A percentile compares a stretch with the other conserved stretches of the same genome.
phyloP scores from a whole-genome alignment of 1,284 basidiomycete genomes.

The Sporisorium iseilematis-ciliati region DNA sequence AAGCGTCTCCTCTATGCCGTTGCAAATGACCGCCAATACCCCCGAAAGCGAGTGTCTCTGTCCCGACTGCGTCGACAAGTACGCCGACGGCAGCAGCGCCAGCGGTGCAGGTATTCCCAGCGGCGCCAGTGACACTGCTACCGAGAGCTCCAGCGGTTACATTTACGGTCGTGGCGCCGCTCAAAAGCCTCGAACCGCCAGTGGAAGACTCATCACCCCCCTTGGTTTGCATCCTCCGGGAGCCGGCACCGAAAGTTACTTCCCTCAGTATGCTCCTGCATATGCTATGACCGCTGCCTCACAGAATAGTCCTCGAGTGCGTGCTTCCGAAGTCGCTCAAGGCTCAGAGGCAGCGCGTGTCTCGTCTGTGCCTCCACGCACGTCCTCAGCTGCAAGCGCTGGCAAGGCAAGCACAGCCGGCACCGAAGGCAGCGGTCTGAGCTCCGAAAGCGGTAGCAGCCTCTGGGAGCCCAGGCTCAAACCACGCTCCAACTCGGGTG shows the following conservation, averaged over 20 bases:
- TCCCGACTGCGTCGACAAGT: constrained; percentile 60
- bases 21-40: constrained; percentile 28
- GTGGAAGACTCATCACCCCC: constrained; percentile 61
- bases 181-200: constrained; percentile 56
- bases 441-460: constrained; percentile 45
- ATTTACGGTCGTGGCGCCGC: constrained; percentile 32
- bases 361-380: constrained; percentile 21
- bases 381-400: constrained; percentile 48
- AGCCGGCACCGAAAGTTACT: constrained; percentile 49
- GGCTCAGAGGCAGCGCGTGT: constrained; percentile 2
- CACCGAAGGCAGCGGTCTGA: constrained; percentile 51
- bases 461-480: constrained; percentile 56
- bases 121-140: constrained; percentile 63
- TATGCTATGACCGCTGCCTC: constrained; percentile 18
- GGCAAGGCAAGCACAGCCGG: constrained; percentile 43
- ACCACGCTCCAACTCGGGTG: constrained; percentile 26
- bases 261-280: constrained; percentile 33
- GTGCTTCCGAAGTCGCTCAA: constrained; percentile 11
- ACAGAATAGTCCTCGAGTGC: constrained; percentile 25
- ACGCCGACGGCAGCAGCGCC: constrained; percentile 44
- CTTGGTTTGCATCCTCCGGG: constrained; percentile 51
- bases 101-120: constrained; percentile 57
- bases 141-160: constrained; percentile 58
- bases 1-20: constrained; percentile 40
- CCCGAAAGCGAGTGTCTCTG: constrained; percentile 62